Percentiles rank a stretch among this genome's conserved stretches.
Conservation (phyloP, 495 filamentous ascomycete genomes). For the Penicillium atrosanguineum region DNA sequence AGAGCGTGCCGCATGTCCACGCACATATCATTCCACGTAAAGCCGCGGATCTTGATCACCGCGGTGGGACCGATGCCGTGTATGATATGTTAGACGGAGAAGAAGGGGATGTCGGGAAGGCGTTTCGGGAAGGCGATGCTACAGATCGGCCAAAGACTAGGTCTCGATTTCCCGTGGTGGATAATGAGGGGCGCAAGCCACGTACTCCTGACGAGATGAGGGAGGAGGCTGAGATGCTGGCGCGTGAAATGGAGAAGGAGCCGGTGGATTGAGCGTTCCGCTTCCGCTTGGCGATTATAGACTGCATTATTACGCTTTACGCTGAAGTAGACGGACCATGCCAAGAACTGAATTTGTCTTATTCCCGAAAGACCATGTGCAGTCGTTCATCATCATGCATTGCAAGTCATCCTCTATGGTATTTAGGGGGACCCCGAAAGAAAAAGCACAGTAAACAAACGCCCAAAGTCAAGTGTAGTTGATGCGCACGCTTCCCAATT, state of each 20-base stretch:
- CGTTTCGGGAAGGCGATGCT: slow-evolving; percentile 22
- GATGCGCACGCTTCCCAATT: neutral
- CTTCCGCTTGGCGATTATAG: neutral
- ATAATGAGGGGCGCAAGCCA: slow-evolving; percentile 67
- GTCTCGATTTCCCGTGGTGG: slow-evolving; percentile 53
- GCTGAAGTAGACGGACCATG: neutral
- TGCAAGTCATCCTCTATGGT: slow-evolving; percentile 16
- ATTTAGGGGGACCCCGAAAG: slow-evolving; percentile 13
- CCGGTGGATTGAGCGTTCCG: slow-evolving; percentile 16
- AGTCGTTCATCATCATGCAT: slow-evolving; percentile 18
- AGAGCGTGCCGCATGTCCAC: slow-evolving; percentile 89
- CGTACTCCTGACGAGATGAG: slow-evolving; percentile 75
- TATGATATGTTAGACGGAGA: slow-evolving; percentile 82
- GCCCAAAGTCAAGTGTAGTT: slow-evolving; percentile 3
- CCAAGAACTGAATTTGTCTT: slow-evolving; percentile 9
- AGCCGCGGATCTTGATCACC: slow-evolving; percentile 49
- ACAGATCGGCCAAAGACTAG: slow-evolving; percentile 21
- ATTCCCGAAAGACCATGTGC: slow-evolving; percentile 8
- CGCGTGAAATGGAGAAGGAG: slow-evolving; percentile 41
- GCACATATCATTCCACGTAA: slow-evolving; percentile 87
- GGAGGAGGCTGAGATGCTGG: slow-evolving; percentile 58
- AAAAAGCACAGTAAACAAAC: slow-evolving; percentile 15
- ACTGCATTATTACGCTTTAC: neutral
- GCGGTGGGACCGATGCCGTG: slow-evolving; percentile 59
- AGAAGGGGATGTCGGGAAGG: slow-evolving; percentile 74